Conservation (phyloP, 352 stramenopile genomes). For the Globisporangium cederbergense region DNA sequence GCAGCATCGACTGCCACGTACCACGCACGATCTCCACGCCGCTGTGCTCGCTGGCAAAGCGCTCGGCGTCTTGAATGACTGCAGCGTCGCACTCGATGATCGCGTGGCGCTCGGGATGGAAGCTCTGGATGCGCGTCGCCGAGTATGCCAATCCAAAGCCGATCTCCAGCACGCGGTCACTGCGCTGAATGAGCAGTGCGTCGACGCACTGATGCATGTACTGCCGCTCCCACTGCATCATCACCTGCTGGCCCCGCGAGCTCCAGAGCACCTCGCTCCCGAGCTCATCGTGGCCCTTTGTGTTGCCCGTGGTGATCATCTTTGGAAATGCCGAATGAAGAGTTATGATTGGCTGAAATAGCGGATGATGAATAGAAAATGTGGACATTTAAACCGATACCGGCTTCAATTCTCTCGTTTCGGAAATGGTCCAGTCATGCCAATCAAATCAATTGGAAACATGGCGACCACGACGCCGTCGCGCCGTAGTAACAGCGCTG, state of each 20-base stretch:
- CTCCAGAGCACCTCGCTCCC: slow-evolving; percentile 54
- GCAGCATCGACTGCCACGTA: slow-evolving; percentile 66
- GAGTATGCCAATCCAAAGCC: slow-evolving; percentile 86
- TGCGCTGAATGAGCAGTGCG: slow-evolving; percentile 40
- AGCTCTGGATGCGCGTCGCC: slow-evolving; percentile 63
- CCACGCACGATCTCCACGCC: slow-evolving; percentile 52
- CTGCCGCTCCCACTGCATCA: slow-evolving; percentile 85
- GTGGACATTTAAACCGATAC: not conserved
- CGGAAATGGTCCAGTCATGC: not conserved
- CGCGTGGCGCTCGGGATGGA: slow-evolving; percentile 45
- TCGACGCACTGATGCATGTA: slow-evolving; percentile 83
- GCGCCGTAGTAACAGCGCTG: not conserved
- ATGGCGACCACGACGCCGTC: not conserved
- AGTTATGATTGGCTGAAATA: not conserved
- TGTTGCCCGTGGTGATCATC: slow-evolving; percentile 46
- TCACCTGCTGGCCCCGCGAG: slow-evolving; percentile 78
- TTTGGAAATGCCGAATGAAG: not conserved
- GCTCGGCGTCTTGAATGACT: slow-evolving; percentile 39
- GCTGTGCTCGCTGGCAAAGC: slow-evolving; percentile 36
- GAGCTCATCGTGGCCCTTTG: slow-evolving; percentile 35
- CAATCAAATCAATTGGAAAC: not conserved
- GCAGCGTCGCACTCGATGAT: slow-evolving; percentile 80
- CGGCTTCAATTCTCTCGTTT: not conserved
- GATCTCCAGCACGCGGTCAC: slow-evolving; percentile 77
- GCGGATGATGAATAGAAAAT: not conserved